Evolutionary conservation across 805 yeast species (phyloP), one percentile per base, ranked within the genome.

Genomic region (Priceomyces carsonii): DNA sequence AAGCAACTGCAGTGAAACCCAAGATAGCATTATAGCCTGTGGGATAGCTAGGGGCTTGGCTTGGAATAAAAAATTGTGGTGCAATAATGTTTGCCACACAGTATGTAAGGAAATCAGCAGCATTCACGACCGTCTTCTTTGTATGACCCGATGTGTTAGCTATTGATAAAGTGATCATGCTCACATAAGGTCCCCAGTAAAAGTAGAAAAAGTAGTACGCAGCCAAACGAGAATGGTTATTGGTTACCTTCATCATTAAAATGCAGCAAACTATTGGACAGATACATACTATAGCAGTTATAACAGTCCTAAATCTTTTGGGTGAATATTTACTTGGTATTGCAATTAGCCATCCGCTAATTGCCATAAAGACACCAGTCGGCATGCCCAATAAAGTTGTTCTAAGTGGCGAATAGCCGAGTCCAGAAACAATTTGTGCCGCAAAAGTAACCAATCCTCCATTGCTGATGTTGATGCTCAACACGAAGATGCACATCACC

Each of bases 391-490:
- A 21, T 5, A 38, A 35, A 3, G 55, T 48, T 13, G 55, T 29
- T n/a, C 48, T 31, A 29, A 53, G 39, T 1, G 51, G 35, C 10
- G 44, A 35, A 43, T 43, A 59, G 2, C 61, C 61, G 33, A 57
- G 55, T 17, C 51, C 47, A 17, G 39, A 35, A 13, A 61, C 34
- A 24, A 59, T 26, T 16, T 55, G 46, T 23, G 36, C 22, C 18
- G 29, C 33, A 16, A 28, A 21, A 12, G n/a, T 8, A 8, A 24
- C 12, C 13, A 55, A 38, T 6, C 65, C 68, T 12, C 69, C 69
- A 40, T 63, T 63, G 8, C 69, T 69, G 34, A 65, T 57, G 37
- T 61, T 51, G 10, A 36, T 39, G 9, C 42, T 37, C 8, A 46
- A 47, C 23, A 53, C 63, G 33, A 40, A 57, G 27, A 45, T 53